Evolutionary conservation across 768 basidiomycete species (phyloP), one percentile per base, ranked within the genome.

Genomic region (Lentinula edodes): DNA sequence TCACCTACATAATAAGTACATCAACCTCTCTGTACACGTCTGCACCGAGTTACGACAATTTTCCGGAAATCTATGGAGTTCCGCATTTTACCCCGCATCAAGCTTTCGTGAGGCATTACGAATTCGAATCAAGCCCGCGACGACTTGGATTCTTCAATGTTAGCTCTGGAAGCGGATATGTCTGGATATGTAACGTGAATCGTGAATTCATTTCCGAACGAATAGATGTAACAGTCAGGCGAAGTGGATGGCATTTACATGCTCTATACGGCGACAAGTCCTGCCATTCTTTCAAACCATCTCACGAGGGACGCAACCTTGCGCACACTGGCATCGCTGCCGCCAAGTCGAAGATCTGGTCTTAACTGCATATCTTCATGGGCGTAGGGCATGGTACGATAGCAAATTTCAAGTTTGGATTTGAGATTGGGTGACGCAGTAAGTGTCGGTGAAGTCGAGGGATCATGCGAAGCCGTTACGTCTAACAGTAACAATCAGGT

Each of bases 251-350:
- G 18, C 32, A 23, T 15, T 12, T 10, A 1, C 7, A 15, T 2
- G 20, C 0, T 15, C 35, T 41, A 38, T 41, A 12, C 38, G 4
- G 23, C 55, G 10, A 43, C 42, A 64, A 90, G 73, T 0, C 90
- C 90, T 3, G 89, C 88, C 76, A 88, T 85, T n/a, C 68, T 69
- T 70, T 91, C 83, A 62, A 93, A 88, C 91, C 91, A 93, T 5
- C 68, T 67, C 2, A 85, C 89, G 35, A 90, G 77, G 16, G 77
- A 74, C 0, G 86, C 82, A 0, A 93, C 90, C 62, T 80, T 87
- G 60, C 83, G 78, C 13, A 93, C 87, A 7, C 78, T 80, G 8
- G 84, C 82, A 60, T 93, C 90, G 61, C 85, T 90, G 62, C 76
- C 75, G 1, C 85, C 89, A 3, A 93, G 75, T 38, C 90, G 78